Evolutionary conservation across 2,329 filamentous ascomycete genomes (phyloP), one percentile per base, ranked within the genome.

Genomic region (Septoria petroselini): DNA sequence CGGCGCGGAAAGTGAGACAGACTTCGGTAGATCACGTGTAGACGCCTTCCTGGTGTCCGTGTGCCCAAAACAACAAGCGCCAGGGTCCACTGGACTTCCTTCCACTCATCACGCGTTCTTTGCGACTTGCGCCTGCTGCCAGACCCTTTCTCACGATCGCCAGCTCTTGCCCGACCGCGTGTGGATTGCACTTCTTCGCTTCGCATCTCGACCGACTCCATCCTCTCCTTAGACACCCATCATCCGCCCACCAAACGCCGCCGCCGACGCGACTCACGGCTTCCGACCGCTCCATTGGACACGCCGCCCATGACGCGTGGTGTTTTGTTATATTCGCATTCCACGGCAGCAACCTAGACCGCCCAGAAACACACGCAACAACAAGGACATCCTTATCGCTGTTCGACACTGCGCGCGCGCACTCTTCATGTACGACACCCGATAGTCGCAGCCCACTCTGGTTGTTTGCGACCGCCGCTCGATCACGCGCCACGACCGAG

Each of bases 301-400:
- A 29, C 43, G 43, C 43, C 34, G 43, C 39, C 43, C 43, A 46
- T 46, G 43, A 46, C 43, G 43, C 43, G 43, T 46, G 43, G 33
- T 46, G 43, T 46, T 46, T 46, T 46, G 43, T 38, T 46, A 18
- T 43, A 30, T 45, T 49, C 43, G 43, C 57, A 59, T 59, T 57
- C 57, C 57, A 50, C 47, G 42, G 46, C 42, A 44, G 21, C 43
- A 39, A 51, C 50, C 55, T 58, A 56, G 41, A 52, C 40, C 43
- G 30, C 53, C 42, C 23, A 25, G 37, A 27, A 9, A 27, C 47
- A 23, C n/a, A 50, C 37, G 38, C 25, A 45, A 45, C 50, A 48
- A 48, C 47, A 53, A 41, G 30, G 57, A 49, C 52, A 59, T 59
- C 57, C 41, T 57, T 59, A 57, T 53, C 45, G 48, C 46, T 43